Evolutionary conservation across 805 yeast species (phyloP), one percentile per base, ranked within the genome.

Genomic region (Kluyveromyces wickerhamii): DNA sequence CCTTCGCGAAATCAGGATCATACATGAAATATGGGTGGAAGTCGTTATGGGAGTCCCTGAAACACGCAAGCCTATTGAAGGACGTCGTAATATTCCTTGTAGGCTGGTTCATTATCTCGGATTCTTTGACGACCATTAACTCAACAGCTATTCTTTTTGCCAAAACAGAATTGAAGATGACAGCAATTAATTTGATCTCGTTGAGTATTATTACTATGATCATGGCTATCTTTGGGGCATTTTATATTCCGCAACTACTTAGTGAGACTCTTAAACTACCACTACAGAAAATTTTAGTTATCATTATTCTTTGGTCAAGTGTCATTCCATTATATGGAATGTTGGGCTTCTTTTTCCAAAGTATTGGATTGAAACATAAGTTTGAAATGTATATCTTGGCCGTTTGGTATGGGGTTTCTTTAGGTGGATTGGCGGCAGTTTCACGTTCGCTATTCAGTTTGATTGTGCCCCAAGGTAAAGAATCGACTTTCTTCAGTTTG

Each of bases 71-170:
- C 2, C 57, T 71, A 32, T 57, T 82, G 47, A 67, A 65, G 42
- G 89, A 82, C 45, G 82, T 83, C 13, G 63, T 72, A n/a, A 67
- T 72, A 9, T 82, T 78, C 44, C 57, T 82, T 7, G 31, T 72
- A 0, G 87, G 84, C 1, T 82, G 94, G 94, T 82, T 82, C 45
- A 67, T 83, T 28, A 63, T 82, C 2, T 74, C 84, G 14, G 94
- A 83, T 49, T 77, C 86, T 1, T 60, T 79, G 8, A 79, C 88
- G 1, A 83, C 92, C 0, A 81, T 82, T 37, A 82, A 81, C 52
- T 77, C 87, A 1, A 78, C 92, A 0, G 89, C 92, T 0, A 74
- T 83, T 20, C 52, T 82, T 24, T 82, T 82, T 59, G 84, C 92
- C 2, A 75, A 77, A 34, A 72, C 83, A 0, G 80, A 81, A 41